Conservation (phyloP, 176 grass and related monocot species). For the Rhynchospora breviuscula region DNA sequence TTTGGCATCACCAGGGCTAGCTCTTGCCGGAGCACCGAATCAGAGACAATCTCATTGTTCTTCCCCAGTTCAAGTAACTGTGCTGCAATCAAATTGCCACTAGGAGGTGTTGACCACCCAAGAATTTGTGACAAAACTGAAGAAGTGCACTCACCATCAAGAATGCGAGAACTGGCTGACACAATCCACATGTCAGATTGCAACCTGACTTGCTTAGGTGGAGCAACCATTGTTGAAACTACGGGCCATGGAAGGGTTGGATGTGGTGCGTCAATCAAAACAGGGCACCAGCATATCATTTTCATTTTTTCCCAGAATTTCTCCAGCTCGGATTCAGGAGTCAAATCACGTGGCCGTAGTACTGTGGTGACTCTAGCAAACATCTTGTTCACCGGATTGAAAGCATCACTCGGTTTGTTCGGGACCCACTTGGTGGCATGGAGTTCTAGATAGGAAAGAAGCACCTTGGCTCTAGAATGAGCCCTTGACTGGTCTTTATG, state of each 20-base stretch:
- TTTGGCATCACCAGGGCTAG: conserved; percentile 89
- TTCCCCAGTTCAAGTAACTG: conserved; percentile 95
- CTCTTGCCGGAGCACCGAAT: conserved; percentile 76
- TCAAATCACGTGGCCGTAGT: conserved; percentile 50
- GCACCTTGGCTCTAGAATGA: conserved; percentile 74
- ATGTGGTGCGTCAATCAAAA: conserved; percentile 66
- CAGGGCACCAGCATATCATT: conserved; percentile 99
- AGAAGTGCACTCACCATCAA: conserved; percentile 93
- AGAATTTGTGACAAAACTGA: conserved; percentile 67
- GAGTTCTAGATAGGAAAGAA: conserved; percentile 95
- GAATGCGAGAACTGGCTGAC: conserved; percentile 86
- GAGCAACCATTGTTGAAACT: conserved; percentile 75
- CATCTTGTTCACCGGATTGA: conserved; percentile 66
- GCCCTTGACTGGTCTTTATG: conserved; percentile 83
- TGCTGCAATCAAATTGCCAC: conserved; percentile 92
- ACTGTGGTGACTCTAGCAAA: conserved; percentile 66
- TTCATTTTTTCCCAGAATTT: conserved; percentile 86
- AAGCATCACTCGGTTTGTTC: conserved; percentile 46
- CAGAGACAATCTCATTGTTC: conserved; percentile 92
- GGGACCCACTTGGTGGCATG: conserved; percentile 77
- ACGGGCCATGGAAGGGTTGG: conserved; percentile 80
- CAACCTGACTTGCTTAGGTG: conserved; percentile 88
- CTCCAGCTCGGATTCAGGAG: conserved; percentile 63
- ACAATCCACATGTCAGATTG: conserved; percentile 95
- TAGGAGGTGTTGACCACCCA: conserved; percentile 82